Evolutionary conservation across 371 early-diverging fungal species (phyloP).

Genomic region (Rozella allomycis): DNA sequence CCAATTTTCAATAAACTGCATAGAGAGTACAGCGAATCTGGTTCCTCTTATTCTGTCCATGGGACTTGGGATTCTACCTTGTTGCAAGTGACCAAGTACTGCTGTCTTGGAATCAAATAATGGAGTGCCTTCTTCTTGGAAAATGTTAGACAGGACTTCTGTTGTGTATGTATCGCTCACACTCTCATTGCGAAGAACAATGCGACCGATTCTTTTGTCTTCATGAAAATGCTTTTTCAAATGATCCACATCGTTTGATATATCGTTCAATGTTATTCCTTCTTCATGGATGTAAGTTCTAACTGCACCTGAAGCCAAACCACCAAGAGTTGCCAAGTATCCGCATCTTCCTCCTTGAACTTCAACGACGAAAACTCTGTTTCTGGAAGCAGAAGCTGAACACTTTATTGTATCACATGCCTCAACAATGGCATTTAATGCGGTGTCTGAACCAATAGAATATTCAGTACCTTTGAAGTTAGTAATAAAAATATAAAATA

Average conservation of each 20-base stretch:
- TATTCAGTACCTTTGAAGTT: no score
- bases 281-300: constrained; percentile 89
- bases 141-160: constrained; percentile 61
- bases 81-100: constrained; percentile 88
- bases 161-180: constrained; percentile 68
- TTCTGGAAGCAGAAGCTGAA: constrained; percentile 67
- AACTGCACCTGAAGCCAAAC: constrained; percentile 76
- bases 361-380: constrained; percentile 91
- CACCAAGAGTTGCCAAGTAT: constrained; percentile 76
- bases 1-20: no score
- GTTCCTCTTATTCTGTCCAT: constrained; percentile 86
- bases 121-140: constrained; percentile 78
- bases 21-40: constrained; percentile 52
- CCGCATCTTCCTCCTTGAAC: constrained; percentile 94
- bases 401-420: constrained; percentile 84
- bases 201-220: constrained; percentile 30
- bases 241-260: constrained; percentile 66
- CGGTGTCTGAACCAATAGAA: constrained; percentile 91
- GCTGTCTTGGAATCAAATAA: constrained; percentile 80
- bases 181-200: constrained; percentile 58
- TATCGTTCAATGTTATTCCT: constrained; percentile 47
- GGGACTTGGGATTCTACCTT: constrained; percentile 87
- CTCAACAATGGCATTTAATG: constrained; percentile 83
- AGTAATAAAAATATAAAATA: no score
- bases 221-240: constrained; percentile 44